Base-by-base conservation (phyloP, 352 stramenopile genomes). In the Pythium biforme region DNA sequence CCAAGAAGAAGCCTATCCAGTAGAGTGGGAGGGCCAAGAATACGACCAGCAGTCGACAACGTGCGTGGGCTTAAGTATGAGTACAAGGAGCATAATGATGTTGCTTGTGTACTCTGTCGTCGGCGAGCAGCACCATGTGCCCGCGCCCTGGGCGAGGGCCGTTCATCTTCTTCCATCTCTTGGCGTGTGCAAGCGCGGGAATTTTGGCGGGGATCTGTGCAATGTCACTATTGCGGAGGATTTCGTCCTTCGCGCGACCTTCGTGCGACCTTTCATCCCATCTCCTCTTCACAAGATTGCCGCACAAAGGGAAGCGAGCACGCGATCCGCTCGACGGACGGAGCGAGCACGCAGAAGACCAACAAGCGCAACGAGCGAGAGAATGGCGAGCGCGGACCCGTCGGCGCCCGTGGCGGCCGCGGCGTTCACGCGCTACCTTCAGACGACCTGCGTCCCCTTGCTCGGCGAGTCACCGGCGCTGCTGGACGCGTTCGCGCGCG, bases 1-100 rank as follows among this genome's bases (percentile, higher is more conserved):
- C 77, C 56, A 95, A 95, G 76, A 94, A 95, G 79, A 92, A 91
- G 62, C 75, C 81, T 49, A 73, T 81, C 52, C 77, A 91, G 67
- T 91, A 87, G 29, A 58, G 61, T 43, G 37, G 9, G 14, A 14
- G n/a, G 37, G 37, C 6, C 19, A n/a, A 47, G n/a, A 47, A 25
- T 12, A 8, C 39, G 39, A 45, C 40, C 17, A 25, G 14, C 40
- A 20, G 25, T 57, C 25, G 49, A 51, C 25, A n/a, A 15, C 41
- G 45, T 55, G 41, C 47, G 41, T 54, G 40, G 43, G 20, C 45
- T 50, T 65, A 72, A 55, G 41, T 67, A 61, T 67, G 51, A 62
- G 53, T 59, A 64, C 37, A 64, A 22, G 22, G 47, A 49, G 50
- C 45, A 51, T 31, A 46, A 10, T 39, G 25, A 0, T 22, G 6